These are phyloP conservation scores for Claviceps maximensis DNA, from an alignment of 2,329 filamentous ascomycete genomes.

Conservation along the genomic window DNA sequence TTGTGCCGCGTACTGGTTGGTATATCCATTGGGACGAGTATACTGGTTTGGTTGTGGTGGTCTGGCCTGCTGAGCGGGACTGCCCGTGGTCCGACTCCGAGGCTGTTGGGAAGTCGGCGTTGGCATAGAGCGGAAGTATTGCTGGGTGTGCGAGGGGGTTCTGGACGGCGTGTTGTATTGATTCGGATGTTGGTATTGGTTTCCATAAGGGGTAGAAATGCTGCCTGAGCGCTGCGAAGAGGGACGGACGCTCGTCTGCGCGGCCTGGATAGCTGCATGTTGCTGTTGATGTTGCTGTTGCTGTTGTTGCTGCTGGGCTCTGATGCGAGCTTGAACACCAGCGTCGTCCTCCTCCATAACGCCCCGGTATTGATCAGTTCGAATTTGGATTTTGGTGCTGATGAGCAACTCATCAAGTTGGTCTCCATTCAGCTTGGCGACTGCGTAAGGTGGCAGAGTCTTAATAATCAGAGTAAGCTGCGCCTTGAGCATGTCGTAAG, in stretches of 20 bases:
- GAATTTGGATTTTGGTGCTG: slow-evolving; percentile 63
- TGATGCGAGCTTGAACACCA: slow-evolving; percentile 37
- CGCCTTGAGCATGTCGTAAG: slow-evolving; percentile 62
- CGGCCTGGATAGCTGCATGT: slow-evolving; percentile 6
- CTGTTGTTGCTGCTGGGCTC: slow-evolving; percentile 24
- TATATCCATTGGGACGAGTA: slow-evolving; percentile 34
- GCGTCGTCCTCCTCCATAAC: slow-evolving; percentile 74
- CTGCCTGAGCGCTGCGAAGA: slow-evolving; percentile 22
- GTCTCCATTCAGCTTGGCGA: slow-evolving; percentile 76
- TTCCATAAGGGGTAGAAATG: slow-evolving; percentile 26
- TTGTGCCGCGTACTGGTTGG: slow-evolving; percentile 33
- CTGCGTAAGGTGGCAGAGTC: slow-evolving; percentile 67
- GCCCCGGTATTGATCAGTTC: slow-evolving; percentile 60
- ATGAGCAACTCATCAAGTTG: slow-evolving; percentile 73
- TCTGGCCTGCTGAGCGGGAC: slow-evolving; percentile 17
- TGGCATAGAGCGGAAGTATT: slow-evolving; percentile 28
- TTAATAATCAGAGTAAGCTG: slow-evolving; percentile 63
- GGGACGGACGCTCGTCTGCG: slow-evolving; percentile 22
- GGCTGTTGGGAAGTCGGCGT: slow-evolving; percentile 31
- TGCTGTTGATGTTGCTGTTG: slow-evolving; percentile 11
- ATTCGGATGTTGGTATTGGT: slow-evolving; percentile 27
- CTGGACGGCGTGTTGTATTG: slow-evolving; percentile 37
- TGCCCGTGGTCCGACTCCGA: slow-evolving; percentile 18
- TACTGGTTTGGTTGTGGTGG: slow-evolving; percentile 34
- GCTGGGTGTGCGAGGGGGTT: slow-evolving; percentile 29